Conservation (phyloP, 108 stramenopile genomes). For the Nannochloropsis gaditana region DNA sequence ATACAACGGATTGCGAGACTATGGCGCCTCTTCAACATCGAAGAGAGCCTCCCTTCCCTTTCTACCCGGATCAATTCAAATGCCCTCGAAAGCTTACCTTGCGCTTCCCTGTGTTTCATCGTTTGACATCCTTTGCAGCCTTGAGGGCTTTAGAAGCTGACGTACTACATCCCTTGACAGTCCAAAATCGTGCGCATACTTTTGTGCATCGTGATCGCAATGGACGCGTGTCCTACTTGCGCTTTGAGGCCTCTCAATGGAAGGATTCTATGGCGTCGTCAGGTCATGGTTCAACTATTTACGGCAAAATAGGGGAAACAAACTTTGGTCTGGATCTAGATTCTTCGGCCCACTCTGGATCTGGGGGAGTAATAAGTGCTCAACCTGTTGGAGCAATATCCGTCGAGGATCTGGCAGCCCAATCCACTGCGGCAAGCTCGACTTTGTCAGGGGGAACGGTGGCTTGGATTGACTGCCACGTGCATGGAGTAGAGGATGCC, state of each 20-base stretch:
- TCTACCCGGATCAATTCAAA: neutral
- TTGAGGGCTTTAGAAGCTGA: neutral
- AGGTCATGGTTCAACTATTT: neutral
- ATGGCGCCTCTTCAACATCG: neutral
- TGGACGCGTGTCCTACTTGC: conserved; percentile 6
- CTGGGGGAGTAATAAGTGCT: neutral
- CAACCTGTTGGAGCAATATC: neutral
- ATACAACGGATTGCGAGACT: neutral
- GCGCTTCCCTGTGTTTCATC: neutral
- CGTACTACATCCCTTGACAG: neutral
- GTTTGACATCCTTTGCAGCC: neutral
- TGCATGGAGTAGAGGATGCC: neutral
- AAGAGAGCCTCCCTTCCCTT: neutral
- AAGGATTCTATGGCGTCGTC: neutral
- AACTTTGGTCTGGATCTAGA: neutral
- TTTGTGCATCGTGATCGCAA: conserved; percentile 17
- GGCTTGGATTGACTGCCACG: conserved; percentile 14
- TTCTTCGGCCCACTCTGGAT: neutral
- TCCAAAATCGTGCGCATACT: conserved; percentile 14
- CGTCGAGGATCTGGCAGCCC: neutral
- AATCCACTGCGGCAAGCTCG: neutral
- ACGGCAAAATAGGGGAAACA: neutral
- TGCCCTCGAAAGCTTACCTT: neutral
- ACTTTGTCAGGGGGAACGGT: neutral
- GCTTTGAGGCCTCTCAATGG: neutral